Base-by-base conservation (phyloP, 2,329 filamentous ascomycete genomes). In the Daldinia sp. region DNA sequence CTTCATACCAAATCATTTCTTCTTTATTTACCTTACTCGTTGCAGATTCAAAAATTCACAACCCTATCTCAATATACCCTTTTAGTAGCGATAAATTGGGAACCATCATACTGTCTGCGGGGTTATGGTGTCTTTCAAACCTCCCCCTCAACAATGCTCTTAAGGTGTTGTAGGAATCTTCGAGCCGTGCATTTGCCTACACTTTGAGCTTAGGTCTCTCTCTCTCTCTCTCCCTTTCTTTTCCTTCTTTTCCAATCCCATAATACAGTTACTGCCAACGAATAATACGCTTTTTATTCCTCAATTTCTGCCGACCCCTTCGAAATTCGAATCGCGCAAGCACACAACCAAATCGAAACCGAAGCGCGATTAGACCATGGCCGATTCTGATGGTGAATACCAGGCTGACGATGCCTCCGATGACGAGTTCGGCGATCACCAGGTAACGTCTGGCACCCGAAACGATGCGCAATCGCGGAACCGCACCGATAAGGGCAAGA, bases 331-430 rank as follows among this genome's bases (percentile, higher is more conserved):
- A 9, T 12, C 26, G 39, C 20, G 35, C 46, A 9, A 59, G 18
- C 20, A 41, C 50, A 53, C 20, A 51, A 51, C 33, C 10, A 9
- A 33, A 7, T 33, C 26, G 1, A 20, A 39, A 33, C 9, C 5
- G 35, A 3, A 62, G 6, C 46, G 10, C 30, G 23, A 58, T 30
- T 63, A 50, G 48, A 76, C 68, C 71, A 93, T 93, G 91, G 89
- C 89, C 63, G 90, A 92, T 80, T 92, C 90, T 18, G 91, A 93
- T 76, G 90, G 88, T 79, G 90, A 92, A 72, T 92, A 88, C 78
- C 85, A 91, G 68, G 87, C 79, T 72, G 86, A 88, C 67, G 87
- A 87, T 74, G 83, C 85, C 78, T 91, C 89, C 26, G 89, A 91
- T 73, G 90, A 92, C 74, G 90, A 91, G 70, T 83, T 89, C 67